phyloP scores from a whole-genome alignment of 257 asterid genomes.

The Echium plantagineum region DNA sequence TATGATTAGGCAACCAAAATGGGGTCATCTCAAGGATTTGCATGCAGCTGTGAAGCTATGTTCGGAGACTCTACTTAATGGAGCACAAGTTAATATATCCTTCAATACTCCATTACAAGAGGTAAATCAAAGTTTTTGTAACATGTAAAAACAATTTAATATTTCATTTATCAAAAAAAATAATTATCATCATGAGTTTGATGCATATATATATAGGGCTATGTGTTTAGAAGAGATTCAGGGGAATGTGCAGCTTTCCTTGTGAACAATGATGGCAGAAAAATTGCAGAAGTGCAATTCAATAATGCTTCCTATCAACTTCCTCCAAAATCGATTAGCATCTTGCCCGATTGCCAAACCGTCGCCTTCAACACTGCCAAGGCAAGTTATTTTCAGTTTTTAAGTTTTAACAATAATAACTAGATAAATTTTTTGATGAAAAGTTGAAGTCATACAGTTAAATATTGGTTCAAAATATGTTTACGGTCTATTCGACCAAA shows the following conservation, averaged over 20 bases:
- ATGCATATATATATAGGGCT: too few species aligned
- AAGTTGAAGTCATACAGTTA: too few species aligned
- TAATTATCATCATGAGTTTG: too few species aligned
- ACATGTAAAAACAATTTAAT: too few species aligned
- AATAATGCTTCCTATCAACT: conserved; percentile 31
- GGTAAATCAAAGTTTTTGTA: too few species aligned
- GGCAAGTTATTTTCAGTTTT: conserved; percentile 22
- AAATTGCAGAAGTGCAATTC: conserved; percentile 32
- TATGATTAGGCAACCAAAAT: conserved; percentile 69
- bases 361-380: conserved; percentile 74
- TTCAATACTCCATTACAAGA: conserved; percentile 47
- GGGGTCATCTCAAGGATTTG: conserved; percentile 66
- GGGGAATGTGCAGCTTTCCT: conserved; percentile 85
- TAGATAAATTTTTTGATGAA: too few species aligned
- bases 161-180: too few species aligned
- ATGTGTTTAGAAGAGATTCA: conserved; percentile 29
- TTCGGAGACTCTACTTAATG: conserved; percentile 46
- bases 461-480: too few species aligned
- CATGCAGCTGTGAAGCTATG: conserved; percentile 59
- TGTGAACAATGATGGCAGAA: conserved; percentile 30
- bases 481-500: too few species aligned
- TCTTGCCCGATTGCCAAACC: conserved; percentile 66
- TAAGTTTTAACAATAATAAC: too few species aligned
- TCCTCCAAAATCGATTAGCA: conserved; percentile 70
- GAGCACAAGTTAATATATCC: conserved; percentile 23